Conservation (phyloP, 192 early-diverging fungal genomes). For the Umbelopsis sp. region DNA sequence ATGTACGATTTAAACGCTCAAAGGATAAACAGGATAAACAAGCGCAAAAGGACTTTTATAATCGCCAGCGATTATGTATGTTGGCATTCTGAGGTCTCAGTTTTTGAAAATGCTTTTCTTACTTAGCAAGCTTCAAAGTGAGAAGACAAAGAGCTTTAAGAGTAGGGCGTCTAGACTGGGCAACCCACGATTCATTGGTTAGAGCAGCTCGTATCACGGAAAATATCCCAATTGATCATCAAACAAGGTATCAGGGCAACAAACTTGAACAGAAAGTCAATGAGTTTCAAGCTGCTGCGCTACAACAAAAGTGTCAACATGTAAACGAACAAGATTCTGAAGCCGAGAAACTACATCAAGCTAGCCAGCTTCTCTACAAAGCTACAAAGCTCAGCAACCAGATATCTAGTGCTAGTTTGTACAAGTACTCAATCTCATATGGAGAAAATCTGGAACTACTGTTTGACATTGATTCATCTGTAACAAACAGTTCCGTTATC, state of each 20-base stretch:
- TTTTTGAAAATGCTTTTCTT: neutral
- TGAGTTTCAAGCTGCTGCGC: neutral
- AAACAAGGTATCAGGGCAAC: neutral
- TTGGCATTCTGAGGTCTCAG: neutral
- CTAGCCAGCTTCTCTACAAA: neutral
- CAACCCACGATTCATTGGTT: neutral
- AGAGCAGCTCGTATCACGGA: neutral
- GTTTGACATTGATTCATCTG: neutral
- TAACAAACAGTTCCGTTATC: neutral
- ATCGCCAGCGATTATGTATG: neutral
- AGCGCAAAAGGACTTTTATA: neutral
- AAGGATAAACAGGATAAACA: constrained; percentile 10
- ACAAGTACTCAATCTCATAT: neutral
- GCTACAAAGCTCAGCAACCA: neutral
- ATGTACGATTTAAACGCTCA: neutral
- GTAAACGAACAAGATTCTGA: neutral
- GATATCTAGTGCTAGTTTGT: neutral
- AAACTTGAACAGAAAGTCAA: neutral
- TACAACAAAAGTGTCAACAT: neutral
- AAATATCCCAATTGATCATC: too few relatives aligned
- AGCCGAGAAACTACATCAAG: neutral
- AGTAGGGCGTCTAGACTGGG: neutral
- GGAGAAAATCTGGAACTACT: neutral
- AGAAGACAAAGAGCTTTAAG: neutral
- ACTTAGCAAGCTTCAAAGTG: neutral